phyloP scores from a whole-genome alignment of 345 rosid genomes.

The Garcia nutans region DNA sequence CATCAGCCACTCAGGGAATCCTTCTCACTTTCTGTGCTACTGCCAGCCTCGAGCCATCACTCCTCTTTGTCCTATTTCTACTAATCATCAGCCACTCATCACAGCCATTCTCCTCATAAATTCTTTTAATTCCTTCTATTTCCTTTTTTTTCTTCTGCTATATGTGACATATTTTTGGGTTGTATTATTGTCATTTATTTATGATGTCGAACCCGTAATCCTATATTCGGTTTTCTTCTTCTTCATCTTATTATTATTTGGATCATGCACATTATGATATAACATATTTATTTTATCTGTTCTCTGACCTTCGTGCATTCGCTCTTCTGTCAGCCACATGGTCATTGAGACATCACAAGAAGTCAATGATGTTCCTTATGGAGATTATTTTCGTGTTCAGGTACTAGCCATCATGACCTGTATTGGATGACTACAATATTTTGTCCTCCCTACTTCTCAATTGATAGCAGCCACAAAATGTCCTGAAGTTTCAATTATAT shows the following conservation, averaged over 20 bases:
- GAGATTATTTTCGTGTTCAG: slow-evolving; percentile 88
- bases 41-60: no score
- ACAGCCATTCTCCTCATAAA: no score
- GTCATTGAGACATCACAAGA: slow-evolving; percentile 85
- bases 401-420: slow-evolving; percentile 36
- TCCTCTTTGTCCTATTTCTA: no score
- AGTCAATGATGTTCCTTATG: slow-evolving; percentile 79
- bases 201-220: not conserved
- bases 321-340: slow-evolving; percentile 56
- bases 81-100: no score
- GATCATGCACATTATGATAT: not conserved
- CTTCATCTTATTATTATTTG: not conserved
- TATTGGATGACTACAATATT: no score
- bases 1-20: no score
- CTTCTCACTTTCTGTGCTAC: no score
- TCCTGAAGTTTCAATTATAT: not conserved
- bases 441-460: not conserved
- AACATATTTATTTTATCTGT: slow-evolving; percentile 6
- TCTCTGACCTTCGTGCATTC: slow-evolving; percentile 23
- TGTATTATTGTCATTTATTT: not conserved
- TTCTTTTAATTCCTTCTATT: no score
- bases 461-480: not conserved
- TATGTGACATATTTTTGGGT: not conserved
- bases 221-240: not conserved
- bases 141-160: no score